Conservation (phyloP, 305 asterid genomes). For the Solanum hybrid region DNA sequence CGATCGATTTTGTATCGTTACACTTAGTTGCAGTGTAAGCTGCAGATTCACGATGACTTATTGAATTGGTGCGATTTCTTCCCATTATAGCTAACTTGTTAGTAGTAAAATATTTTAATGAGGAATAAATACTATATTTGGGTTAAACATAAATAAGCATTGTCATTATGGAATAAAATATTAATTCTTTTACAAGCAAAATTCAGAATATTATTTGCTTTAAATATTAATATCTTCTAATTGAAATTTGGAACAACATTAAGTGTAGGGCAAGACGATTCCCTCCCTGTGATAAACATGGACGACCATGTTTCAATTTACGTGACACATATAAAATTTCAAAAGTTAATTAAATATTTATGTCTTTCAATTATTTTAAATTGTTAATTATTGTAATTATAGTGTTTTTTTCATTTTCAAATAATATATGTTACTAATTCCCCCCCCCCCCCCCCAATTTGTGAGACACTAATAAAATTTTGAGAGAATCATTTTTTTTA, state of each 20-base stretch:
- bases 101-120: not conserved
- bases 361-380: too few species aligned
- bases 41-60: not conserved
- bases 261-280: not conserved
- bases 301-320: too few species aligned
- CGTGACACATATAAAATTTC: not conserved
- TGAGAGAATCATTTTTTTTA: too few species aligned
- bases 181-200: not conserved
- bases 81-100: not conserved
- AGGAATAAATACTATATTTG: not conserved
- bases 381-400: too few species aligned
- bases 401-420: not conserved
- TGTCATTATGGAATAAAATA: not conserved
- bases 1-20: not conserved
- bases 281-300: not conserved
- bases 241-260: not conserved
- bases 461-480: not conserved
- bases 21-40: not conserved
- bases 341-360: not conserved
- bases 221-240: not conserved
- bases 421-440: too few species aligned
- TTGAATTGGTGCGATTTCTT: not conserved
- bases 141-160: not conserved
- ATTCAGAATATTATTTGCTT: not conserved
- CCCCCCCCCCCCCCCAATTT: rapidly evolving